Evolutionary conservation across 2,329 filamentous ascomycete species (phyloP).

Genomic region (Chaetomium globosum): DNA sequence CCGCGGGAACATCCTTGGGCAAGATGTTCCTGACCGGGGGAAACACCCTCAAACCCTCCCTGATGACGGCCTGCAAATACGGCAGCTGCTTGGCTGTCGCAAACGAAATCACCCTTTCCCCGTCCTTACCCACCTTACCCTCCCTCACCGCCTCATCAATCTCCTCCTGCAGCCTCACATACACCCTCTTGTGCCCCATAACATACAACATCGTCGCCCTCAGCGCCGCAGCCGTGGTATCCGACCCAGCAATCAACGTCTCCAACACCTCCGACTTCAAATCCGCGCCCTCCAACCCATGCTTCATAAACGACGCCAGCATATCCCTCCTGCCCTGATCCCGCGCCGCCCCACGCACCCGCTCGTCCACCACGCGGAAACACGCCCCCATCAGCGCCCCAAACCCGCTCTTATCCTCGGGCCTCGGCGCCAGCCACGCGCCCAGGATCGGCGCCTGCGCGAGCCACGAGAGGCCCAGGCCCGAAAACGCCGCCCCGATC

Average conservation of each 20-base stretch:
- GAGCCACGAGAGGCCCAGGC: conserved; percentile 15
- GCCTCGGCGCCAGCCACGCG: conserved; percentile 38
- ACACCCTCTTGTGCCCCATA: conserved; percentile 29
- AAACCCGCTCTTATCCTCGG: conserved; percentile 41
- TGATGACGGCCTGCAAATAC: conserved; percentile 46
- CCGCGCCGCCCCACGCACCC: conserved; percentile 24
- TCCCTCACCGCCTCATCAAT: conserved; percentile 26
- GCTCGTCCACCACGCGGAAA: conserved; percentile 39
- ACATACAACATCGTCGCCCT: conserved; percentile 29
- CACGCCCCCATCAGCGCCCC: conserved; percentile 43
- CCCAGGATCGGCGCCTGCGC: conserved; percentile 31
- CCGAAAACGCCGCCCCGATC: conserved; percentile 12
- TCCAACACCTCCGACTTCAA: conserved; percentile 31
- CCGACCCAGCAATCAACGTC: conserved; percentile 31
- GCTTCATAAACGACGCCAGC: conserved; percentile 40
- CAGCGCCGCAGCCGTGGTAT: conserved; percentile 30
- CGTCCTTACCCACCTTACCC: conserved; percentile 6
- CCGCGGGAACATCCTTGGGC: conserved; percentile 38
- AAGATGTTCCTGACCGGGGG: conserved; percentile 40
- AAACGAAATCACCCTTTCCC: conserved; percentile 17
- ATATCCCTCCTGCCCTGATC: conserved; percentile 35
- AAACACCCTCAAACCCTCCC: conserved; percentile 45
- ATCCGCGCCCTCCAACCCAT: conserved; percentile 37
- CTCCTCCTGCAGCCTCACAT: conserved; percentile 29
- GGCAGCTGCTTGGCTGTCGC: conserved; percentile 38